phyloP scores from a whole-genome alignment of 2,329 filamentous ascomycete genomes.

The Elsinoe ampelina region DNA sequence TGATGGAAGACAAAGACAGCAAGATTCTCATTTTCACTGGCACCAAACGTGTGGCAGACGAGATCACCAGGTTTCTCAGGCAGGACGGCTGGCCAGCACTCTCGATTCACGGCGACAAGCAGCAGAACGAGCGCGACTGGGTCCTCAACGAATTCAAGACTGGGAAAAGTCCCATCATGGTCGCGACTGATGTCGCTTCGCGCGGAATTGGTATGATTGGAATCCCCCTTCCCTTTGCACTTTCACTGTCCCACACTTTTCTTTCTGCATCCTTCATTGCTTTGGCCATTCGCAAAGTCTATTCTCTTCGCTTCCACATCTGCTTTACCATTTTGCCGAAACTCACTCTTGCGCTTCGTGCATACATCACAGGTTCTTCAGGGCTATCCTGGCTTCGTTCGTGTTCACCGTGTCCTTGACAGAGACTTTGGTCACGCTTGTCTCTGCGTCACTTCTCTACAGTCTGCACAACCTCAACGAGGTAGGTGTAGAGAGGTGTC shows the following conservation, averaged over 20 bases:
- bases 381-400: constrained; percentile 75
- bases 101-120: constrained; percentile 98
- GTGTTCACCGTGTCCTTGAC: constrained; percentile 75
- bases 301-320: constrained; percentile 39
- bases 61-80: constrained; percentile 93
- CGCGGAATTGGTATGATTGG: constrained; percentile 99
- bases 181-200: constrained; percentile 98
- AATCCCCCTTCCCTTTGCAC: no score
- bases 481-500: constrained; percentile 13
- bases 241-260: no score
- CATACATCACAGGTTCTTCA: constrained; percentile 67
- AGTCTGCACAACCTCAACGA: constrained; percentile 12
- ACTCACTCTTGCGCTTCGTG: constrained; percentile 74
- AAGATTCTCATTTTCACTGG: constrained; percentile 90
- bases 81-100: constrained; percentile 97
- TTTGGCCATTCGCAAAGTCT: constrained; percentile 19
- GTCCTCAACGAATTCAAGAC: constrained; percentile 99
- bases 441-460: constrained; percentile 57
- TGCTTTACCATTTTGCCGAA: constrained; percentile 65
- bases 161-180: constrained; percentile 99
- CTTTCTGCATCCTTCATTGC: no score
- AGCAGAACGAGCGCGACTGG: constrained; percentile 99
- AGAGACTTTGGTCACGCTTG: constrained; percentile 54
- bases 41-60: constrained; percentile 86
- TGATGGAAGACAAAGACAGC: constrained; percentile 93